These are phyloP conservation scores for Ophiobolus disseminans DNA, from an alignment of 2,329 filamentous ascomycete species.

Conservation along the genomic window DNA sequence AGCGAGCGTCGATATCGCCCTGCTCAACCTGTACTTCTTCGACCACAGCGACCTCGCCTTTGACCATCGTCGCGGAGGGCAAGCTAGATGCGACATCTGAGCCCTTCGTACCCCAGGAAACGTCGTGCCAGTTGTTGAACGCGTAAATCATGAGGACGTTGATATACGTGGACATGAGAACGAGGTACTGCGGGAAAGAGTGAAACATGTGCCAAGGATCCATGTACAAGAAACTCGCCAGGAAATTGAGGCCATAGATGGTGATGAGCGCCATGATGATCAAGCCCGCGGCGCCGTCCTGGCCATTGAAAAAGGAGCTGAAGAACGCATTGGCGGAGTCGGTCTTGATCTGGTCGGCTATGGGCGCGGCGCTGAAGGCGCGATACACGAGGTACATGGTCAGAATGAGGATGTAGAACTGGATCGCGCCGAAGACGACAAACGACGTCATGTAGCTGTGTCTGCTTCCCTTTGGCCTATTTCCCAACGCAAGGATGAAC, in stretches of 20 bases:
- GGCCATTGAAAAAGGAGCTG: slow-evolving; percentile 79
- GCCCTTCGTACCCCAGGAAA: slow-evolving; percentile 99
- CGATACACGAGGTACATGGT: slow-evolving; percentile 86
- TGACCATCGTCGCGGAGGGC: slow-evolving; percentile 85
- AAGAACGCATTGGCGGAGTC: slow-evolving; percentile 73
- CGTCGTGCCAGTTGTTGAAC: slow-evolving; percentile 99
- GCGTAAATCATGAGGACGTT: slow-evolving; percentile 99
- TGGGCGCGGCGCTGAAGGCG: slow-evolving; percentile 69
- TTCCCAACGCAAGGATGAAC: slow-evolving; percentile 95
- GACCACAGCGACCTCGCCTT: slow-evolving; percentile 85
- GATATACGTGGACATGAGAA: slow-evolving; percentile 96
- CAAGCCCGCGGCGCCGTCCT: slow-evolving; percentile 74
- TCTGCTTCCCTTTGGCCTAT: slow-evolving; percentile 92
- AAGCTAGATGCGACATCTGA: slow-evolving; percentile 93
- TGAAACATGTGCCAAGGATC: slow-evolving; percentile 99
- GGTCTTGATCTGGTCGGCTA: slow-evolving; percentile 68
- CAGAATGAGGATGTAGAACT: slow-evolving; percentile 86
- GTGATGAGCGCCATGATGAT: slow-evolving; percentile 92
- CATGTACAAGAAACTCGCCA: slow-evolving; percentile 95
- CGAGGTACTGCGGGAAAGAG: slow-evolving; percentile 90
- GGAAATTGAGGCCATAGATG: slow-evolving; percentile 95
- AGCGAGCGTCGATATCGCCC: slow-evolving; percentile 97
- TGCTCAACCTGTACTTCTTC: slow-evolving; percentile 97
- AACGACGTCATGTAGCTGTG: slow-evolving; percentile 93
- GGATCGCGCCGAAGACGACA: slow-evolving; percentile 83